These are phyloP conservation scores for Trapa bicornis DNA, from an alignment of 345 rosid genomes.

Conservation along the genomic window DNA sequence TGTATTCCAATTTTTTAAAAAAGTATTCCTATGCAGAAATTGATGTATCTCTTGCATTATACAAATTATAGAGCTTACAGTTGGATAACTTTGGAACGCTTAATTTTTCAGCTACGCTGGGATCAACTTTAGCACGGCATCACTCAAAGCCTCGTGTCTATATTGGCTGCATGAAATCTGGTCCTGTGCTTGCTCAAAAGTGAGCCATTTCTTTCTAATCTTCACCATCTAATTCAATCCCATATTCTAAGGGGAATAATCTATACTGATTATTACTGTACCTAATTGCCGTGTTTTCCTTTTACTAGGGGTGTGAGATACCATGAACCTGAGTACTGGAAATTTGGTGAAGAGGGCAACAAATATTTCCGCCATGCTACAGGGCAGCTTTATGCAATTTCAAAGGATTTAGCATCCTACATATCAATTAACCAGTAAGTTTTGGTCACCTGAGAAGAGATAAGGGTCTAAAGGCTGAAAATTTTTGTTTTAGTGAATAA, in stretches of 20 bases:
- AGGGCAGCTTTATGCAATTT: constrained; percentile 88
- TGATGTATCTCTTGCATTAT: neutral
- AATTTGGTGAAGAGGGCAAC: constrained; percentile 95
- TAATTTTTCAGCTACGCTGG: constrained; percentile 69
- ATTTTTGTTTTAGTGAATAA: neutral
- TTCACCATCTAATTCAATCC: neutral
- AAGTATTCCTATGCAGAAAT: neutral
- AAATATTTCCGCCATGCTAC: constrained; percentile 96
- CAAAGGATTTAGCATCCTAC: constrained; percentile 77
- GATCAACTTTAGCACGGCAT: constrained; percentile 67
- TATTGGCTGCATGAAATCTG: constrained; percentile 97
- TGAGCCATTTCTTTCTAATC: constrained; percentile 23
- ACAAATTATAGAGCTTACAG: neutral
- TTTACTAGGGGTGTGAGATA: constrained; percentile 75
- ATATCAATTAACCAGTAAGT: constrained; percentile 83
- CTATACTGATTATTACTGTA: neutral
- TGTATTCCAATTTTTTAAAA: neutral
- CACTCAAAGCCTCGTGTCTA: constrained; percentile 65
- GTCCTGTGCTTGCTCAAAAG: constrained; percentile 95
- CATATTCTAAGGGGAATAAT: neutral
- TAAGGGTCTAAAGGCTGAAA: neutral
- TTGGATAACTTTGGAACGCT: constrained; percentile 5
- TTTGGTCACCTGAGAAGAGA: neutral
- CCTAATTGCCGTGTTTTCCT: neutral
- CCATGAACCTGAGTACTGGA: constrained; percentile 95